Evolutionary conservation across 2,329 filamentous ascomycete species (phyloP).

Genomic region (Botrytis elliptica): DNA sequence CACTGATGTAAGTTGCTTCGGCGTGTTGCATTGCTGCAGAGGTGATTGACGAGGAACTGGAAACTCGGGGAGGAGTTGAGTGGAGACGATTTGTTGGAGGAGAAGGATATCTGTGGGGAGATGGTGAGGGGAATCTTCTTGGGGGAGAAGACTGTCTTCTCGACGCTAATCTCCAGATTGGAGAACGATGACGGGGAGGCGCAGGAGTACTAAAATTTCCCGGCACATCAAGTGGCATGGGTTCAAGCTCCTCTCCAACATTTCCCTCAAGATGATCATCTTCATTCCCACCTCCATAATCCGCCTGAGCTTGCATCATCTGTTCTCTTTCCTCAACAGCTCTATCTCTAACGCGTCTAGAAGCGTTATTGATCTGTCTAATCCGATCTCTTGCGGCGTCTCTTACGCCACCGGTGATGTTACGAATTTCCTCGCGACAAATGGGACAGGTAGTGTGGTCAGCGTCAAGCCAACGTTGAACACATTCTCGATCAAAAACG

Average conservation of each 20-base stretch:
- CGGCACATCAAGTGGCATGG: neutral
- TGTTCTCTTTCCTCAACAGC: neutral
- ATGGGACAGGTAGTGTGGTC: neutral
- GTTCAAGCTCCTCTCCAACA: neutral
- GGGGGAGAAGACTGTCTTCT: neutral
- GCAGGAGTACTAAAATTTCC: neutral
- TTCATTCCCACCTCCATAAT: neutral
- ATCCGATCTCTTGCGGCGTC: neutral
- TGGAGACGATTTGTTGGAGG: neutral
- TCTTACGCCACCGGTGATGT: neutral
- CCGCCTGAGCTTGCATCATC: neutral
- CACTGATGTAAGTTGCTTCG: neutral
- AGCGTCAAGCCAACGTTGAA: neutral
- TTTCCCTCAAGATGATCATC: too few relatives aligned
- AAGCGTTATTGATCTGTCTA: neutral
- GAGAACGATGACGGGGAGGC: neutral
- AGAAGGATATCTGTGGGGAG: neutral
- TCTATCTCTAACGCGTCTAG: neutral
- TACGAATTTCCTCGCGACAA: neutral
- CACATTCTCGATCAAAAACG: slow-evolving; percentile 1
- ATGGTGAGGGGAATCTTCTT: neutral
- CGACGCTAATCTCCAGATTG: too few relatives aligned
- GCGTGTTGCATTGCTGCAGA: neutral
- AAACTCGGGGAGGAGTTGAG: neutral
- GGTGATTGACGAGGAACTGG: too few relatives aligned